A percentile compares a stretch with the other conserved stretches of the same genome.
Evolutionary conservation across 352 stramenopile genomes (phyloP).

Genomic region (Peronospora destructor): DNA sequence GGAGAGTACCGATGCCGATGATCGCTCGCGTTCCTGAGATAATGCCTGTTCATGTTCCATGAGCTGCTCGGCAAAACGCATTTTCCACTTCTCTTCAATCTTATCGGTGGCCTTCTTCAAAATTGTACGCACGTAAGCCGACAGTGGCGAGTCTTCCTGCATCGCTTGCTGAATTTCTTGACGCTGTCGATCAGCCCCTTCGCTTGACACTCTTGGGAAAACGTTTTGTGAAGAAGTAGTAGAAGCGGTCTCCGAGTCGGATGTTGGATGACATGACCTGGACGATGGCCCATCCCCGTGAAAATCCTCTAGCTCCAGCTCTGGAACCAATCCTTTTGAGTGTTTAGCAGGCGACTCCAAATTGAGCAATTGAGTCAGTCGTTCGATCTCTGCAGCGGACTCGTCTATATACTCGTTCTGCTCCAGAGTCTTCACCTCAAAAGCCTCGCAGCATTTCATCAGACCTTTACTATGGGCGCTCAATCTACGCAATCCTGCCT

Average conservation of each 20-base stretch:
- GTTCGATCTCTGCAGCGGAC: constrained; percentile 40
- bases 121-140: constrained; percentile 65
- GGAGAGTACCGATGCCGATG: constrained; percentile 52
- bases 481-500: constrained; percentile 36
- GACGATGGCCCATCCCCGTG: constrained; percentile 18
- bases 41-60: constrained; percentile 63
- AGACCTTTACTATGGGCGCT: constrained; percentile 38
- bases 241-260: constrained; percentile 29
- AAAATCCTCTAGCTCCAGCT: constrained; percentile 25
- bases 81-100: constrained; percentile 80
- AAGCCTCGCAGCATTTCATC: constrained; percentile 44
- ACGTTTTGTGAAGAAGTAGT: constrained; percentile 32
- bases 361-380: constrained; percentile 31
- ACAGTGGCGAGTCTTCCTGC: constrained; percentile 60
- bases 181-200: constrained; percentile 31
- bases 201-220: constrained; percentile 24
- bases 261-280: constrained; percentile 19
- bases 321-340: constrained; percentile 11
- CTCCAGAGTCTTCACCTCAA: constrained; percentile 36
- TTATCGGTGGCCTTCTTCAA: constrained; percentile 71
- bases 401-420: constrained; percentile 40
- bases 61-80: constrained; percentile 58
- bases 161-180: constrained; percentile 35
- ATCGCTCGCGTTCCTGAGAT: constrained; percentile 55
- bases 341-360: constrained; percentile 17